Evolutionary conservation across 495 filamentous ascomycete species (phyloP).

Genomic region (Penicillium malachiteum): DNA sequence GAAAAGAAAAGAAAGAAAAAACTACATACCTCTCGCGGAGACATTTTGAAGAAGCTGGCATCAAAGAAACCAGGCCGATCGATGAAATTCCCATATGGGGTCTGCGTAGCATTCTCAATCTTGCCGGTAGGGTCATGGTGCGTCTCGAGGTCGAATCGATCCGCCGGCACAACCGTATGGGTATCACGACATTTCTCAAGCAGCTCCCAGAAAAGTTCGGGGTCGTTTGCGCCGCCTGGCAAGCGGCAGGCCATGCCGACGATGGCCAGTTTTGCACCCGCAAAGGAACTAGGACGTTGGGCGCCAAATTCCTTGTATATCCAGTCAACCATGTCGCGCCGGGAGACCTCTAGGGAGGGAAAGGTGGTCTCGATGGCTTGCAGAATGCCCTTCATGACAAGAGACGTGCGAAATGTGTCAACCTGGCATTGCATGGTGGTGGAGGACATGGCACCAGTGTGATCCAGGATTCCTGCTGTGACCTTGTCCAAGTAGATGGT

Average conservation of each 20-base stretch:
- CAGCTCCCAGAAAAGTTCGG: slow-evolving; percentile 41
- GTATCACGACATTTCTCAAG: slow-evolving; percentile 41
- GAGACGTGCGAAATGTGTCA: too few species aligned
- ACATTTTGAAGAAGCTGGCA: slow-evolving; percentile 32
- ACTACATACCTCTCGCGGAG: slow-evolving; percentile 35
- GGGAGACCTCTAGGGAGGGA: too few species aligned
- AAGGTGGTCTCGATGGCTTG: too few species aligned
- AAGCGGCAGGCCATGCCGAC: slow-evolving; percentile 42
- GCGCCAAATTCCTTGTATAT: too few species aligned
- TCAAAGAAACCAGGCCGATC: slow-evolving; percentile 29
- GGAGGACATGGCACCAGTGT: too few species aligned
- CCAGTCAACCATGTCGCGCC: too few species aligned
- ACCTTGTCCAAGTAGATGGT: too few species aligned
- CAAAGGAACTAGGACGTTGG: too few species aligned
- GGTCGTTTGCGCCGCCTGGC: slow-evolving; percentile 31
- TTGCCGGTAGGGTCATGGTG: slow-evolving; percentile 46
- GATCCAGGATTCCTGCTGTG: too few species aligned
- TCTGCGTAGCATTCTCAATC: slow-evolving; percentile 28
- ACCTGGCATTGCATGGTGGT: too few species aligned
- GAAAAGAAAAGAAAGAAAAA: too few species aligned
- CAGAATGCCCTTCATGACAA: too few species aligned
- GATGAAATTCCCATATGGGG: slow-evolving; percentile 37
- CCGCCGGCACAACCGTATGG: slow-evolving; percentile 32
- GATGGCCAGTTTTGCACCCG: slow-evolving; percentile 43
- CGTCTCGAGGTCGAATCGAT: slow-evolving; percentile 43